Conservation (phyloP, 306 rosid genomes). For the Trifolium fragiferum region DNA sequence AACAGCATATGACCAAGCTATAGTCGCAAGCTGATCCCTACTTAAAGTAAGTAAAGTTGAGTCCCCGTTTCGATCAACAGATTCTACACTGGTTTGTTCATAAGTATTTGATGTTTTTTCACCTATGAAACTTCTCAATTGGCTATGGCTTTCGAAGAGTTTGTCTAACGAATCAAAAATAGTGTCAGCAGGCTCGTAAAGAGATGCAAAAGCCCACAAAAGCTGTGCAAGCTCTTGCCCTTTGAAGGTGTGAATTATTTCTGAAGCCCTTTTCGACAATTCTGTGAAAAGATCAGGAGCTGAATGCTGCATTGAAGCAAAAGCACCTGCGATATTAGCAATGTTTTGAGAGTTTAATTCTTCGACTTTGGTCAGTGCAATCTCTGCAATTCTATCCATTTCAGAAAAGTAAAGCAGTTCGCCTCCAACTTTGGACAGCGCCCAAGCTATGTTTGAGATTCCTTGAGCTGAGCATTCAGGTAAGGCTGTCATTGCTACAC, state of each 20-base stretch:
- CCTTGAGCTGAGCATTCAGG: slow-evolving; percentile 95
- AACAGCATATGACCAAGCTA: slow-evolving; percentile 95
- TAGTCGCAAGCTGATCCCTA: slow-evolving; percentile 78
- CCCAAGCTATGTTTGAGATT: slow-evolving; percentile 88
- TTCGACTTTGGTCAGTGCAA: slow-evolving; percentile 72
- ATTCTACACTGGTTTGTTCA: slow-evolving; percentile 39
- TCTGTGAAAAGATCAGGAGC: slow-evolving; percentile 75
- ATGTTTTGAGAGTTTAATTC: slow-evolving; percentile 90
- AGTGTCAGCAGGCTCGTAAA: slow-evolving; percentile 67
- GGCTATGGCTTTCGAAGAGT: slow-evolving; percentile 52
- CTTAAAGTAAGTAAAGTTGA: slow-evolving; percentile 59
- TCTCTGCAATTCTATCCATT: slow-evolving; percentile 94
- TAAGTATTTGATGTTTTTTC: slow-evolving; percentile 36
- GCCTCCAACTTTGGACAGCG: slow-evolving; percentile 91
- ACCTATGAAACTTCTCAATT: slow-evolving; percentile 49
- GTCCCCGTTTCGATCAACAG: slow-evolving; percentile 40
- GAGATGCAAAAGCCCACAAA: slow-evolving; percentile 93
- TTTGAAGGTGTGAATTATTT: slow-evolving; percentile 71
- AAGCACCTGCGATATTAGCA: slow-evolving; percentile 89
- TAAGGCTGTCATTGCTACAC: slow-evolving; percentile 80
- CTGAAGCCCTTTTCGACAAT: slow-evolving; percentile 70
- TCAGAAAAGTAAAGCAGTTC: slow-evolving; percentile 86
- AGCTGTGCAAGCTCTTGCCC: slow-evolving; percentile 95
- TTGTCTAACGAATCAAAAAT: slow-evolving; percentile 73
- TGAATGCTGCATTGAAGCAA: slow-evolving; percentile 94